Evolutionary conservation across 257 asterid genomes (phyloP), one percentile per base, ranked within the genome.

Genomic region (Coffea canephora): DNA sequence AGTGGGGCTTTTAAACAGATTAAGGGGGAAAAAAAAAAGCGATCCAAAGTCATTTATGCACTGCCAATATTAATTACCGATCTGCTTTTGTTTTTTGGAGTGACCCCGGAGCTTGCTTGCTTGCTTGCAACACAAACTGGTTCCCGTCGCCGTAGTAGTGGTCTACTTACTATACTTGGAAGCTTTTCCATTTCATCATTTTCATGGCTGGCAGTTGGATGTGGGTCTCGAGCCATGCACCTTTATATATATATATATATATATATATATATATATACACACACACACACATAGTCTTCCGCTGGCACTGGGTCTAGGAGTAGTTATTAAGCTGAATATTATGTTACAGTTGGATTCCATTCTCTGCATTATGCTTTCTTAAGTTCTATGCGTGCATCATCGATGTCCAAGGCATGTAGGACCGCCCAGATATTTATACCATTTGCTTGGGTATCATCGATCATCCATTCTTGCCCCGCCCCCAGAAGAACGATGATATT

Each of bases 101-200:
- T 73, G 46, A 27, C 46, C 15, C 10, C 5, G 25, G 21, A 43
- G 43, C 43, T 39, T 39, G 46, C 70, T 62, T 39, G 46, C 70
- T 62, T 45, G 72, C 79, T 76, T 76, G 21, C 25, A 59, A 25
- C 68, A 41, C 72, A 76, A 71, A 62, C 72, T 64, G 69, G 18
- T 16, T 16, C 45, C 23, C 18, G n/a, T 16, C 64, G 1, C 55
- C 12, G 18, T 74, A 39, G 43, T 39, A 39, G 43, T 39, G 5
- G 43, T 39, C 43, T 39, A 1, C 43, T 39, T 39, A 39, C 11
- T 6, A 1, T 31, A 31, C 34, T 31, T 31, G 1, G 34, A 31
- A 31, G 34, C 0, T 75, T 59, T 8, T 62, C 14, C 19, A 31
- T 31, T 31, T 31, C 34, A 31, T 41, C 55, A 39, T 45, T 21